Base-by-base conservation (phyloP, 2,329 filamentous ascomycete species). In the Colletotrichum tropicale region DNA sequence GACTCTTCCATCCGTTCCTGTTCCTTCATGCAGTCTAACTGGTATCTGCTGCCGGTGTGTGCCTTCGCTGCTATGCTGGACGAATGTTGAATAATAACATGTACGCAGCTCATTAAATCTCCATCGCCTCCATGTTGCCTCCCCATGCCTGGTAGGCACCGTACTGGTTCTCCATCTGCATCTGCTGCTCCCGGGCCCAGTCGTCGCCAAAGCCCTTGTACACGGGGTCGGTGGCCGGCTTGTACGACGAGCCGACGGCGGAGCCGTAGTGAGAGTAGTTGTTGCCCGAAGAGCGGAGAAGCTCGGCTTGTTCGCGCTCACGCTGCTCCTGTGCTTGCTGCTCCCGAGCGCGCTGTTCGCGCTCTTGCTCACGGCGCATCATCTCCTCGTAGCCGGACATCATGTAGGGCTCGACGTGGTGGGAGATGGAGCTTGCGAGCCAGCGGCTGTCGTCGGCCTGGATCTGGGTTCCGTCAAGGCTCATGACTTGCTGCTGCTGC, bases 401-500 rank as follows among this genome's bases (percentile, higher is more conserved):
- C 91, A 98, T 98, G 84, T 98, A 98, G 1, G 95, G 95, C 84
- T 98, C 95, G 52, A 91, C 91, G 76, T 91, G 88, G 61, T 83
- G 77, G 80, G 85, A 24, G 78, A 71, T 60, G 79, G 82, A 32
- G 80, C 78, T 73, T 82, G 81, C 62, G 32, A 86, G 80, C 90
- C 91, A 93, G 67, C 87, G 87, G 30, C 90, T 88, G 75, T 92
- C 89, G 10, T 84, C 83, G 5, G 85, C 86, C 81, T 93, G 91
- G 9, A 89, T 80, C 21, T 88, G 81, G 1, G 87, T 90, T 52
- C 87, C 89, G 78, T 93, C 91, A 69, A 92, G 83, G 77, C 89
- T 91, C 84, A 90, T 88, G 43, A 84, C 78, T 21, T 83, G 82
- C 75, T 83, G 83, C 76, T 86, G 86, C 75, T 86, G 60, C 8